These are phyloP conservation scores for Isatis tinctoria DNA, from an alignment of 345 rosid genomes.

Conservation along the genomic window DNA sequence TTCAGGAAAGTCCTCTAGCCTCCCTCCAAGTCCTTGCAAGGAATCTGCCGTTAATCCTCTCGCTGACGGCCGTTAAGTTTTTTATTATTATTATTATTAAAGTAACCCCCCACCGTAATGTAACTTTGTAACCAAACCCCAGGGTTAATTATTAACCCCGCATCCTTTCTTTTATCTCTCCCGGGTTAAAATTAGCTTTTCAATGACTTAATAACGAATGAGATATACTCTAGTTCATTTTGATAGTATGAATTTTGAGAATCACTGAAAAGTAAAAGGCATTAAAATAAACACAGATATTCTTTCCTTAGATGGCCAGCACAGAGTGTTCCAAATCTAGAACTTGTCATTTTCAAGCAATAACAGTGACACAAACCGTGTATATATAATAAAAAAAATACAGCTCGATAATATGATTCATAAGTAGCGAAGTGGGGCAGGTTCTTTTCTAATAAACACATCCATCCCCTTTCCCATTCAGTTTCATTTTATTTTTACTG, in stretches of 20 bases:
- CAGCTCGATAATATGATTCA: slow-evolving; percentile 29
- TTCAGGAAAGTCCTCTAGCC: slow-evolving; percentile 55
- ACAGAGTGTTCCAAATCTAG: slow-evolving; percentile 35
- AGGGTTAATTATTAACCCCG: slow-evolving; percentile 9
- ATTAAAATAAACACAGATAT: slow-evolving; percentile 32
- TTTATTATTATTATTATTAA: neutral
- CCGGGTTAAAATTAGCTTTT: neutral
- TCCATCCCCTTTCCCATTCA: slow-evolving; percentile 9
- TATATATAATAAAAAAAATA: neutral
- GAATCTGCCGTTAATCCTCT: slow-evolving; percentile 62
- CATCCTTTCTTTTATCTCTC: neutral
- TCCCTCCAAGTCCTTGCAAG: slow-evolving; percentile 88
- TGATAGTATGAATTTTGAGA: too few relatives aligned
- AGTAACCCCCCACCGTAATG: slow-evolving; percentile 12
- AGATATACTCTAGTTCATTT: neutral
- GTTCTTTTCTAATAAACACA: neutral
- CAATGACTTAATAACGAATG: neutral
- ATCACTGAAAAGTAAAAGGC: neutral
- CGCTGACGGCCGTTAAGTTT: slow-evolving; percentile 56
- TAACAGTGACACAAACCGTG: neutral
- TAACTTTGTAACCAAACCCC: slow-evolving; percentile 23
- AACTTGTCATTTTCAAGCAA: slow-evolving; percentile 30
- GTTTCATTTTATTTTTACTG: slow-evolving; percentile 17
- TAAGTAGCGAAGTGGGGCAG: slow-evolving; percentile 20
- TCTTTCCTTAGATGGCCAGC: slow-evolving; percentile 31